Base-by-base conservation (phyloP, 805 yeast species). In the Candida jianshihensis region DNA sequence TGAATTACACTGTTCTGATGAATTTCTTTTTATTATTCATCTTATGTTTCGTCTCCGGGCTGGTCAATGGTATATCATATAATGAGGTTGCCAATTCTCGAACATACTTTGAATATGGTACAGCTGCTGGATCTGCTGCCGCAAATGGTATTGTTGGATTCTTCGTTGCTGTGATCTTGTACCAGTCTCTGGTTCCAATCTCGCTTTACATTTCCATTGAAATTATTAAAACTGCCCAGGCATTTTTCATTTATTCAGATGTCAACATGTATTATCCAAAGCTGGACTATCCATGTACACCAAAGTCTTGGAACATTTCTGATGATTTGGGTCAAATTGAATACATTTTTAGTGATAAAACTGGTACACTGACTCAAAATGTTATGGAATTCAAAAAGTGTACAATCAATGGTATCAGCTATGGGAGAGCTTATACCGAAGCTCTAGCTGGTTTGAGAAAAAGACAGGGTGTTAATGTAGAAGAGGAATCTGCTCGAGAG, bases 311-410 rank as follows among this genome's bases (percentile, higher is more conserved):
- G 92, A 79, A 75, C 48, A 83, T 84, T 26, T 80, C 89, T 10
- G 92, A 84, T 64, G 92, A 84, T 59, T 65, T 84, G 49, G 92
- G 92, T 15, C 92, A 84, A 57, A 76, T 84, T 46, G 94, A 84
- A 56, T 84, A 84, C 53, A 75, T 84, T 33, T 84, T 84, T 58
- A 78, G 87, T 60, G 92, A 83, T 59, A 83, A 83, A 53, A 83
- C 92, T 1, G 92, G 92, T 39, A 83, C 92, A 1, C 60, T 83
- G 48, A 83, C 92, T 1, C 92, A 83, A 52, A 83, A 83, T 52
- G 73, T 83, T 18, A 84, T 84, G 94, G 92, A 84, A 53, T 82
- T 81, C 59, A 83, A 82, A 48, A 84, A 83, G 54, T 78, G 87
- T 57, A 76, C 92, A 4, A 77, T 84, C 36, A 75, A 75, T 51